Base-by-base conservation (phyloP, 371 early-diverging fungal species). In the Smittium culicis region DNA sequence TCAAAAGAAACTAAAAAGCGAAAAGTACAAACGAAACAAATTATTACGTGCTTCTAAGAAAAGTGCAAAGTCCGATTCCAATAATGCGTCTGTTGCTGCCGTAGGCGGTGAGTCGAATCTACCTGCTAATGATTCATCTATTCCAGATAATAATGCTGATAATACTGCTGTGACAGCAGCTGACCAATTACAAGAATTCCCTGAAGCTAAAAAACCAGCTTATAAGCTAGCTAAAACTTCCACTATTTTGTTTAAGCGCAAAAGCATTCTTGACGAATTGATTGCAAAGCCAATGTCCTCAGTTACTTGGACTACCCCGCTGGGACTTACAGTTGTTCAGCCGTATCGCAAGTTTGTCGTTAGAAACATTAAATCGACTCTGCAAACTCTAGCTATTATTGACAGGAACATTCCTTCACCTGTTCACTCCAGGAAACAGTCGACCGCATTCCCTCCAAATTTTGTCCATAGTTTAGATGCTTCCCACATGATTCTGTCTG, bases 381-480 rank as follows among this genome's bases (percentile, higher is more conserved):
- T 96, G 29, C 97, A 96, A 78, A 84, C 85, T 25, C 77, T 97
- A 45, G 83, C 78, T 2, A 82, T 96, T 64, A 74, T 75, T 59
- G 91, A 96, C 73, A 77, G 84, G 2, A 79, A 81, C 66, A 79
- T 81, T 30, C 81, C 84, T 16, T 81, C 88, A 24, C 91, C 93
- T 27, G 94, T 96, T 58, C 90, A 95, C 77, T 77, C 89, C 1
- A 79, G 82, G 65, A 96, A 96, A 78, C 97, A 98, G 72, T 85
- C 89, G 61, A 88, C 92, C 0, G 98, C 96, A 0, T 98, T 98
- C 83, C 97, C 98, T 57, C 98, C 98, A 66, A 98, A 98, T 81
- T 98, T 93, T 76, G 88, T 98, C 69, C 98, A 98, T 79, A 94
- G 94, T 1, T 81, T 98, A 35, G 98, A 98, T 76, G 98, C 98